phyloP scores from a whole-genome alignment of 805 yeast species.

The Schwanniomyces occidentalis region DNA sequence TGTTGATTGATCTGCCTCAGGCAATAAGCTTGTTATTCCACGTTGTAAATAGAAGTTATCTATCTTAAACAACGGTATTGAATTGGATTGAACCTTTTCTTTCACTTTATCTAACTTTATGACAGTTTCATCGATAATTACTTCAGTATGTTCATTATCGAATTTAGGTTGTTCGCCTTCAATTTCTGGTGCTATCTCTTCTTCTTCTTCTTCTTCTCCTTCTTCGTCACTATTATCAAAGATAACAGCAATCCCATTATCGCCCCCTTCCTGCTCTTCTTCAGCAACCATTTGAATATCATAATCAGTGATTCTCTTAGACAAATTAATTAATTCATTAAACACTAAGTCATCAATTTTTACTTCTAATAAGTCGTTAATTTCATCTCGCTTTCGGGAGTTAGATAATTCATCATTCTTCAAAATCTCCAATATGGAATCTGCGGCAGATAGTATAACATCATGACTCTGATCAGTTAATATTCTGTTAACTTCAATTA shows the following conservation, averaged over 20 bases:
- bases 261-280: conserved; percentile 20
- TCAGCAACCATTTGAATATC: conserved; percentile 11
- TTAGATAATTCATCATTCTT: conserved; percentile 48
- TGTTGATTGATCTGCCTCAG: conserved; percentile 37
- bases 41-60: conserved; percentile 54
- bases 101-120: neutral
- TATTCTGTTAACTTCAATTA: conserved; percentile 55
- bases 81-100: neutral
- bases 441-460: conserved; percentile 69
- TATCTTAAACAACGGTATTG: conserved; percentile 14
- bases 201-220: conserved; percentile 27
- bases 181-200: conserved; percentile 22
- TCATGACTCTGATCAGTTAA: conserved; percentile 80
- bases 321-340: conserved; percentile 45
- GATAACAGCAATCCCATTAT: conserved; percentile 44
- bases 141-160: conserved; percentile 5
- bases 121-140: conserved; percentile 8
- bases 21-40: conserved; percentile 38
- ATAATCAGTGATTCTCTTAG: conserved; percentile 54
- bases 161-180: conserved; percentile 22
- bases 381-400: conserved; percentile 43
- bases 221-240: conserved; percentile 42
- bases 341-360: conserved; percentile 44
- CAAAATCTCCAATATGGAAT: conserved; percentile 56
- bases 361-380: conserved; percentile 49